Evolutionary conservation across 495 filamentous ascomycete genomes (phyloP).

Genomic region (Hamigera avellanea): DNA sequence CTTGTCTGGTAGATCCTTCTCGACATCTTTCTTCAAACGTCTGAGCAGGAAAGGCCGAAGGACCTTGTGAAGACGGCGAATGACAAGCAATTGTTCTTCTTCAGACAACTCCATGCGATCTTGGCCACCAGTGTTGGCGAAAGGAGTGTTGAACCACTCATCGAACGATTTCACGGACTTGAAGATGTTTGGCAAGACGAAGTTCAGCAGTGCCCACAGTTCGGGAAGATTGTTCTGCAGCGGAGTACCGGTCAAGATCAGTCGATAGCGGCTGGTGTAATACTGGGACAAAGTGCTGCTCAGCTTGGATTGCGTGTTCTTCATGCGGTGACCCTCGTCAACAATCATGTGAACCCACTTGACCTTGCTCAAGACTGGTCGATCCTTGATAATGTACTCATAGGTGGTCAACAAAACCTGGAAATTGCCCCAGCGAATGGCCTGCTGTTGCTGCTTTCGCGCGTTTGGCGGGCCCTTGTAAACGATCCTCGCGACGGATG

Average conservation of each 20-base stretch:
- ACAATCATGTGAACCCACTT: slow-evolving; percentile 99
- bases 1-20: slow-evolving; percentile 97
- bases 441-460: slow-evolving; percentile 83
- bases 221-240: slow-evolving; percentile 96
- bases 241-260: slow-evolving; percentile 95
- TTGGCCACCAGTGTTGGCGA: slow-evolving; percentile 94
- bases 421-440: slow-evolving; percentile 89
- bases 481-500: slow-evolving; percentile 70
- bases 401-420: slow-evolving; percentile 96
- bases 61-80: slow-evolving; percentile 96
- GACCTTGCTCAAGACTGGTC: slow-evolving; percentile 86
- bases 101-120: slow-evolving; percentile 98
- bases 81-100: slow-evolving; percentile 98
- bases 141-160: slow-evolving; percentile 99
- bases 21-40: slow-evolving; percentile 98
- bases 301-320: slow-evolving; percentile 94
- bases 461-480: slow-evolving; percentile 91
- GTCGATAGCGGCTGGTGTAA: slow-evolving; percentile 85
- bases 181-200: slow-evolving; percentile 96
- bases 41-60: slow-evolving; percentile 92
- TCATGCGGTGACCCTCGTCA: slow-evolving; percentile 99
- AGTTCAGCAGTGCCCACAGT: slow-evolving; percentile 95
- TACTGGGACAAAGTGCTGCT: slow-evolving; percentile 90
- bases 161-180: slow-evolving; percentile 99
- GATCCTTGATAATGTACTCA: slow-evolving; percentile 99